phyloP scores from a whole-genome alignment of 2,329 filamentous ascomycete genomes.

The Pseudogymnoascus sp. region DNA sequence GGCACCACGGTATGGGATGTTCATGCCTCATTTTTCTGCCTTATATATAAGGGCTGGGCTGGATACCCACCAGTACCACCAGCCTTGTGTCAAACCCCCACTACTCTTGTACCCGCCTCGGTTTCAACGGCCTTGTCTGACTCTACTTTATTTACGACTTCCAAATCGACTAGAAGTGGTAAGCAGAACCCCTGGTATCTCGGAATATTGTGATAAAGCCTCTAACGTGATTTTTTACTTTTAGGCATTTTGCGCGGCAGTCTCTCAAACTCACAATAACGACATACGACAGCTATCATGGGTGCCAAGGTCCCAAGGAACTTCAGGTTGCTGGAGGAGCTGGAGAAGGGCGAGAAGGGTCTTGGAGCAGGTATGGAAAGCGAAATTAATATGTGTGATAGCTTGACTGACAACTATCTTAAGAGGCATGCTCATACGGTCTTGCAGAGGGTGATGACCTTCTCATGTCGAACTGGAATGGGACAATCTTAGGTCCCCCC shows the following conservation, averaged over 20 bases:
- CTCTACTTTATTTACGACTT: not conserved
- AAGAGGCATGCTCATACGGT: constrained; percentile 95
- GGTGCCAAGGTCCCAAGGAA: constrained; percentile 80
- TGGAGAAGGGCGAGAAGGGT: constrained; percentile 98
- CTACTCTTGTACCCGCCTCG: constrained; percentile 7
- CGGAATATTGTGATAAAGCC: not conserved
- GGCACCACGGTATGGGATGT: not conserved
- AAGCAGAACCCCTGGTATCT: not conserved
- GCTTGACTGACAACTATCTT: constrained; percentile 11
- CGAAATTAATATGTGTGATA: not conserved
- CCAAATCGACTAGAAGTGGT: not conserved
- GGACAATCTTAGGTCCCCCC: constrained; percentile 91
- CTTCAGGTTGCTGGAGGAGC: constrained; percentile 91
- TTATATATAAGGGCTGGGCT: not conserved
- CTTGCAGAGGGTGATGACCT: constrained; percentile 90
- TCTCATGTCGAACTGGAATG: constrained; percentile 97
- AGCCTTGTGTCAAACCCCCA: constrained; percentile 8
- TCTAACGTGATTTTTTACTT: not conserved
- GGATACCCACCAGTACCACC: not conserved
- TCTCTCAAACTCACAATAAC: not conserved
- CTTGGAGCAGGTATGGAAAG: constrained; percentile 67
- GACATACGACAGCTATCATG: constrained; percentile 20
- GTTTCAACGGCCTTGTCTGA: constrained; percentile 8
- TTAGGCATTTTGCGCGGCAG: not conserved
- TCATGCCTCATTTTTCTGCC: not conserved